Evolutionary conservation across 2,329 filamentous ascomycete species (phyloP), one percentile per base, ranked within the genome.

Genomic region (Tolypocladium cylindrosporum): DNA sequence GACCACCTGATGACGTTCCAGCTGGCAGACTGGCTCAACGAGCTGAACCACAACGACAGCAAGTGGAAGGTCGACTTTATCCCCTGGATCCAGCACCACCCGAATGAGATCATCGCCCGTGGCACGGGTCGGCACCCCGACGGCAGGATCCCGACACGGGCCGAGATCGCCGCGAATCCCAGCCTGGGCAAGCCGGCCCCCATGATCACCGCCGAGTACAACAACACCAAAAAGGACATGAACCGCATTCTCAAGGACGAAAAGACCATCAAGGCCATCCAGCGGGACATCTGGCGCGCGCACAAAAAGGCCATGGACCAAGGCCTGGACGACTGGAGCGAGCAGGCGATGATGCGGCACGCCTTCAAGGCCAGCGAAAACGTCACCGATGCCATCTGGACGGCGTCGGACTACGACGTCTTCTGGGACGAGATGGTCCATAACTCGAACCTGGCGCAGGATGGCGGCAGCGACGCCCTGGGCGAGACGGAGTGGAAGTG

Each of bases 1-100:
- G 75, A 77, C 54, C 74, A 77, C 56, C 69, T 67, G 34, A 72
- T 77, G 68, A 70, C 74, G 1, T 77, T 75, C 45, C 72, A 77
- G 61, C 64, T 77, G 8, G 74, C 70, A 3, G 69, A 69, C 8
- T 65, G 68, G n/a, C 65, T 77, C 37, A 77, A 77, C 59, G 58
- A 68, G 50, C 65, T 76, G 60, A 77, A 77, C 60, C 57, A 59
- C 4, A 61, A 70, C 37, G 63, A 71, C 9, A 58, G 59, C 45
- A 31, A 55, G 7, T 64, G 75, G 14, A 65, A 68, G 13, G 69
- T 77, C 55, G 68, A 74, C 48, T 77, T 77, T 55, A 75, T 75
- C 34, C 70, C 71, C 0, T 77, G 72, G 68, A 66, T 75, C 9
- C 72, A 77, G 59, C 67, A 62, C 10, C 67, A 63, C 27, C 68